Percentiles rank a stretch among this genome's conserved stretches.
phyloP scores from a whole-genome alignment of 495 filamentous ascomycete genomes.

The Trichoderma reesei region DNA sequence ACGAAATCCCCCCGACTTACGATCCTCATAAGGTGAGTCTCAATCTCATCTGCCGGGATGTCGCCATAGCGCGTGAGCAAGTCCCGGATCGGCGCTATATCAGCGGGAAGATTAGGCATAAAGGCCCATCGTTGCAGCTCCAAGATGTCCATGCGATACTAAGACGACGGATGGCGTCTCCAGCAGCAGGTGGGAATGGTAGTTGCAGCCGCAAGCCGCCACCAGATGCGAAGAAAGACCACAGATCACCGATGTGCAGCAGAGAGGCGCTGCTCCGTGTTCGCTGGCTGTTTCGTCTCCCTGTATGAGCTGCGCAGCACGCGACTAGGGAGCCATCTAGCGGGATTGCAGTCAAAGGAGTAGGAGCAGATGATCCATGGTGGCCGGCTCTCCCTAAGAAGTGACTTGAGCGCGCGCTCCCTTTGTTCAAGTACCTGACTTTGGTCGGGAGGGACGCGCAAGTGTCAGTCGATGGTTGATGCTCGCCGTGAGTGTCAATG shows the following conservation, averaged over 20 bases:
- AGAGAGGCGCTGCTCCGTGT: neutral
- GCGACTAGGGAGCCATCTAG: neutral
- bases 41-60: conserved; percentile 32
- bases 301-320: neutral
- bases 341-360: neutral
- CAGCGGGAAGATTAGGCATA: conserved; percentile 19
- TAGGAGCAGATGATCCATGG: neutral
- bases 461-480: neutral
- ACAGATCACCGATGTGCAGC: neutral
- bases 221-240: neutral
- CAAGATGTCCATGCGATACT: conserved; percentile 4
- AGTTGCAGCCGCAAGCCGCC: neutral
- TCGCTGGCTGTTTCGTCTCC: neutral
- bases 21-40: conserved; percentile 37
- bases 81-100: conserved; percentile 21
- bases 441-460: neutral
- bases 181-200: too few species aligned
- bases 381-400: neutral
- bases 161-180: neutral
- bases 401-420: too few species aligned
- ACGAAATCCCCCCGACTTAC: conserved; percentile 20
- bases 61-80: conserved; percentile 40
- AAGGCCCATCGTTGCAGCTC: conserved; percentile 6
- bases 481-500: neutral
- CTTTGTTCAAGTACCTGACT: too few species aligned